A percentile compares a stretch with the other conserved stretches of the same genome.
phyloP scores from a whole-genome alignment of 371 early-diverging fungal species.

The Saksenaea vasiformis region DNA sequence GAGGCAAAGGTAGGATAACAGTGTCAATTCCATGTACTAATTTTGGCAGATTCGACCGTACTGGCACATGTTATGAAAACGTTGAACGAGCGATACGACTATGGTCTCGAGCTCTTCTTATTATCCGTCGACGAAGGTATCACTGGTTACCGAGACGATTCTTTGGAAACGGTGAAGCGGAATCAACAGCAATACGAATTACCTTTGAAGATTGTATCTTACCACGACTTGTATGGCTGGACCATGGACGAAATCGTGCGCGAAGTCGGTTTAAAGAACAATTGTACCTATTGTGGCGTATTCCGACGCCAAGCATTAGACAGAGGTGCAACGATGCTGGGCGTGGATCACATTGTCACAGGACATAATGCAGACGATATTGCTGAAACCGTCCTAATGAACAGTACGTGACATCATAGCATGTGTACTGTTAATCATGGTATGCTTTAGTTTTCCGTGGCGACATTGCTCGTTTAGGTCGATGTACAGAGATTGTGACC shows the following conservation, averaged over 20 bases:
- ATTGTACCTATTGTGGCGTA: conserved; percentile 99
- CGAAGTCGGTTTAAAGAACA: conserved; percentile 95
- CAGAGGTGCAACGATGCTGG: conserved; percentile 91
- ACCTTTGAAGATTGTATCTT: conserved; percentile 94
- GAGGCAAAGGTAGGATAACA: conserved; percentile 85
- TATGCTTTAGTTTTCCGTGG: conserved; percentile 86
- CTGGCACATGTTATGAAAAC: conserved; percentile 95
- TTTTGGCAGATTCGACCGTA: conserved; percentile 93
- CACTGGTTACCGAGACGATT: conserved; percentile 98
- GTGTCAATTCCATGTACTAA: not conserved
- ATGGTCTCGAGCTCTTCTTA: conserved; percentile 91
- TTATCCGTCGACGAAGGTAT: conserved; percentile 99
- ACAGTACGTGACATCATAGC: conserved; percentile 73
- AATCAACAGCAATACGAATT: conserved; percentile 94
- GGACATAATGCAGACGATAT: conserved; percentile 99
- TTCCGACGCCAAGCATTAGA: conserved; percentile 99
- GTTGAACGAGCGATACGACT: conserved; percentile 94
- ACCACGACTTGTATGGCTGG: conserved; percentile 96
- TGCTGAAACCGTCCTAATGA: conserved; percentile 99
- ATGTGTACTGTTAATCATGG: not conserved
- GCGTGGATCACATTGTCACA: conserved; percentile 96
- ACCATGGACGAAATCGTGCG: conserved; percentile 99
- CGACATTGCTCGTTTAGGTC: conserved; percentile 90
- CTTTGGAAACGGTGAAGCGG: conserved; percentile 96
- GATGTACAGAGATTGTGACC: conserved; percentile 95